Conservation (phyloP, 306 rosid genomes). For the Sindora glabra region DNA sequence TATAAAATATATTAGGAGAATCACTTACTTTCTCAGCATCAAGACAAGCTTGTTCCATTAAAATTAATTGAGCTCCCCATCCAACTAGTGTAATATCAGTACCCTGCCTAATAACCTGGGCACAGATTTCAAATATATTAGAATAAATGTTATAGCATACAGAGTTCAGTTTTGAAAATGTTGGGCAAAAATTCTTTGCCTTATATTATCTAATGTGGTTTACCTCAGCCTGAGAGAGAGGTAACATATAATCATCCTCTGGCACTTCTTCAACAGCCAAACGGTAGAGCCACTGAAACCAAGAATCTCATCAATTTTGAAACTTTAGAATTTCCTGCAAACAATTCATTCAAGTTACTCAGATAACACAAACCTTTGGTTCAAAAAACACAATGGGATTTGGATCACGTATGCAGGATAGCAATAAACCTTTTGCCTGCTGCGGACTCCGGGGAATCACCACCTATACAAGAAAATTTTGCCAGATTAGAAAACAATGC, state of each 20-base stretch:
- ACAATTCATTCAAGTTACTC: slow-evolving; percentile 1
- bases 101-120: slow-evolving; percentile 76
- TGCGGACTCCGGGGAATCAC: slow-evolving; percentile 93
- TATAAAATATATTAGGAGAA: not conserved
- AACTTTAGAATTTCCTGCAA: not conserved
- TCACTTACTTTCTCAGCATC: slow-evolving; percentile 75
- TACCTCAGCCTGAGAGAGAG: slow-evolving; percentile 95
- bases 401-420: slow-evolving; percentile 84
- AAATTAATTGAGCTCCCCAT: slow-evolving; percentile 93
- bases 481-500: not conserved
- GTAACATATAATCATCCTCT: slow-evolving; percentile 76
- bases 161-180: not conserved
- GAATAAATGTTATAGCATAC: not conserved
- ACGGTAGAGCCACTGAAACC: slow-evolving; percentile 87
- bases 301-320: not conserved
- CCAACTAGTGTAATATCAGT: slow-evolving; percentile 89
- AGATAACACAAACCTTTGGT: slow-evolving; percentile 61
- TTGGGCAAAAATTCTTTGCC: not conserved
- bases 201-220: not conserved
- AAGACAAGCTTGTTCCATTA: slow-evolving; percentile 88
- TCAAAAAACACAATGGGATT: slow-evolving; percentile 91
- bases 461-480: slow-evolving; percentile 43
- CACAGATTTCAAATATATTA: slow-evolving; percentile 3
- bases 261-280: slow-evolving; percentile 96
- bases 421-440: slow-evolving; percentile 83